Conservation (phyloP, 73 alveolate species). For the Diophrys sp. region DNA sequence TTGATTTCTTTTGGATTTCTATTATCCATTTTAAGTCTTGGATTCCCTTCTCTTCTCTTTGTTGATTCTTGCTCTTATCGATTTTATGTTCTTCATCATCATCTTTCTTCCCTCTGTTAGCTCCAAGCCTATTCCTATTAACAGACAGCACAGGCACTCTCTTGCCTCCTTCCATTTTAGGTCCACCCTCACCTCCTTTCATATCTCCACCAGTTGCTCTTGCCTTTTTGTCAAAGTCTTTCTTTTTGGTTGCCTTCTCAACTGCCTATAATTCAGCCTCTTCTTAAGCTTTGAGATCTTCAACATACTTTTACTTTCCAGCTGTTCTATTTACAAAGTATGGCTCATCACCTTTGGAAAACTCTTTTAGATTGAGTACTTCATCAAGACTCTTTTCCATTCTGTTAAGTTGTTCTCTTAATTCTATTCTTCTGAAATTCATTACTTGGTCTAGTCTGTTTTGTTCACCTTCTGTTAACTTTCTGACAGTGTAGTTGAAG, state of each 20-base stretch:
- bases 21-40: slow-evolving; percentile 59
- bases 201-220: not conserved
- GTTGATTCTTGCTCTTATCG: slow-evolving; percentile 32
- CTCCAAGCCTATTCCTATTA: slow-evolving; percentile 51
- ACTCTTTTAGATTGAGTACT: slow-evolving; percentile 45
- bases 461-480: slow-evolving; percentile 58
- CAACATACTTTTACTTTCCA: slow-evolving; percentile 40
- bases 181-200: slow-evolving; percentile 24
- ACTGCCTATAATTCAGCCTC: slow-evolving; percentile 36
- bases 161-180: slow-evolving; percentile 28
- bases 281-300: not conserved
- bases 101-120: slow-evolving; percentile 41
- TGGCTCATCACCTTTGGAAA: slow-evolving; percentile 38
- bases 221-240: slow-evolving; percentile 32
- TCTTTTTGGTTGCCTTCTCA: slow-evolving; percentile 46
- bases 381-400: slow-evolving; percentile 46
- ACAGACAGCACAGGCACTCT: slow-evolving; percentile 40
- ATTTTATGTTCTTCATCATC: slow-evolving; percentile 47
- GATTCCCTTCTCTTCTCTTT: slow-evolving; percentile 54
- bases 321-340: slow-evolving; percentile 52
- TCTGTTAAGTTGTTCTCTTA: slow-evolving; percentile 56
- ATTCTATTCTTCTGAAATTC: slow-evolving; percentile 72
- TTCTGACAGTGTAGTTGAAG: slow-evolving; percentile 67
- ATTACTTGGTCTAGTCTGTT: slow-evolving; percentile 54
- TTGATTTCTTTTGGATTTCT: slow-evolving; percentile 2